These are phyloP conservation scores for Petunia secreta DNA, from an alignment of 257 asterid genomes.

Conservation along the genomic window DNA sequence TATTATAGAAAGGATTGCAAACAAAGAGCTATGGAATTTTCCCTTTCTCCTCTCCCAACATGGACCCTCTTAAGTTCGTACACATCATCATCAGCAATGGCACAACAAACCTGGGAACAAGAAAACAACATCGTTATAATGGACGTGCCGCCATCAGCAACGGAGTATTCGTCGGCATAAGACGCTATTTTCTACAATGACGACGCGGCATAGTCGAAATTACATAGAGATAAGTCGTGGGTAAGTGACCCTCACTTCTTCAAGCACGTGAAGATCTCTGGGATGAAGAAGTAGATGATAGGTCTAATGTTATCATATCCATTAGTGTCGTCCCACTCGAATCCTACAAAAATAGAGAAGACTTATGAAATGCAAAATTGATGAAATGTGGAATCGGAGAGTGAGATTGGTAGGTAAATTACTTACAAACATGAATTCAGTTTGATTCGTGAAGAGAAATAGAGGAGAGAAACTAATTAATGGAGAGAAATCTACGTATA, in stretches of 20 bases:
- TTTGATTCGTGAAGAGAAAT: slow-evolving; percentile 6
- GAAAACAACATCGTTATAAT: slow-evolving; percentile 61
- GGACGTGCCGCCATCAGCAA: slow-evolving; percentile 41
- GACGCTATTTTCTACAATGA: slow-evolving; percentile 92
- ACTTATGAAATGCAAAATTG: neutral
- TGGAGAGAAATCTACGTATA: neutral
- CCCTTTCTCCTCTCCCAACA: too few relatives aligned
- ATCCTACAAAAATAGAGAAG: slow-evolving; percentile 50
- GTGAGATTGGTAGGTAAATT: neutral
- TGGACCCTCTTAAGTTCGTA: slow-evolving; percentile 51
- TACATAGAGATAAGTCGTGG: slow-evolving; percentile 94
- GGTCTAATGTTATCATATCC: slow-evolving; percentile 99
- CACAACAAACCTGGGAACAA: slow-evolving; percentile 86
- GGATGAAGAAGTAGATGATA: slow-evolving; percentile 47
- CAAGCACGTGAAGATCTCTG: slow-evolving; percentile 95
- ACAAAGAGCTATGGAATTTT: neutral
- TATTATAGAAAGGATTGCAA: too few relatives aligned
- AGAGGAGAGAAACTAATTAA: neutral
- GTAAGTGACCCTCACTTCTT: slow-evolving; percentile 86
- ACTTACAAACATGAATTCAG: slow-evolving; percentile 4
- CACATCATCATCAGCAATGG: slow-evolving; percentile 55
- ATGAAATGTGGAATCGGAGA: neutral
- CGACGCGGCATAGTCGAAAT: slow-evolving; percentile 71
- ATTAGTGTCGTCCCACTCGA: slow-evolving; percentile 88
- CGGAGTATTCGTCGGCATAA: slow-evolving; percentile 53